Evolutionary conservation across 225 moss, liverwort and hornwort genomes (phyloP).

Genomic region (Bryum argenteum): DNA sequence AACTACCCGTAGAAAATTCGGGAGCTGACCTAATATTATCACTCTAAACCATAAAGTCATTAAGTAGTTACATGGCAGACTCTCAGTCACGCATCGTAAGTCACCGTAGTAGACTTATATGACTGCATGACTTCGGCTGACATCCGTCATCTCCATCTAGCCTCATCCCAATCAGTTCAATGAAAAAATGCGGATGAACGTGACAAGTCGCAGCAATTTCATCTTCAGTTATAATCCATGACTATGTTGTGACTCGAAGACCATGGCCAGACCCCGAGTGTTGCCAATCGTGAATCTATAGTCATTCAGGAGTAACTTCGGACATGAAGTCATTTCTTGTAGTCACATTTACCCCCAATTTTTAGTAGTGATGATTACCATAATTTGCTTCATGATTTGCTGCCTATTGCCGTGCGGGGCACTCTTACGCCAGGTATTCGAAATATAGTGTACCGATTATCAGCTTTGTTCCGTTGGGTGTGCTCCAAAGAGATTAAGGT

Average conservation of each 20-base stretch:
- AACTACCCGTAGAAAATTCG: not conserved
- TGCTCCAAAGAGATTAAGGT: too few species aligned
- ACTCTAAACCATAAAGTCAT: slow-evolving; percentile 1
- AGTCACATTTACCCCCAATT: too few species aligned
- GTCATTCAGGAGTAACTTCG: not conserved
- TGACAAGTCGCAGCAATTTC: not conserved
- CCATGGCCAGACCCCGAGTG: not conserved
- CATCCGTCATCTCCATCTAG: too few species aligned
- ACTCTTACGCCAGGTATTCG: too few species aligned
- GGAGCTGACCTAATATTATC: not conserved
- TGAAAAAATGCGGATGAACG: too few species aligned
- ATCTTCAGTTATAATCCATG: not conserved
- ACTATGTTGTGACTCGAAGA: not conserved
- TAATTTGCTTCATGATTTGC: too few species aligned
- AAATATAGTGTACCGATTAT: too few species aligned
- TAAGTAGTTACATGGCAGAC: not conserved
- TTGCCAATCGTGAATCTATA: not conserved
- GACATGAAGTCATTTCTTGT: not conserved
- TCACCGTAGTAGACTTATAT: not conserved
- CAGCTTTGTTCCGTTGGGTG: too few species aligned
- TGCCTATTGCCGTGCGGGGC: too few species aligned
- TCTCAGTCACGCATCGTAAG: too few species aligned
- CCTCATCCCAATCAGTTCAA: too few species aligned
- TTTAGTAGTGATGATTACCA: too few species aligned
- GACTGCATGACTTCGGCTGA: not conserved